Evolutionary conservation across 805 yeast species (phyloP), one percentile per base, ranked within the genome.

Genomic region (Nakazawaea holstii): DNA sequence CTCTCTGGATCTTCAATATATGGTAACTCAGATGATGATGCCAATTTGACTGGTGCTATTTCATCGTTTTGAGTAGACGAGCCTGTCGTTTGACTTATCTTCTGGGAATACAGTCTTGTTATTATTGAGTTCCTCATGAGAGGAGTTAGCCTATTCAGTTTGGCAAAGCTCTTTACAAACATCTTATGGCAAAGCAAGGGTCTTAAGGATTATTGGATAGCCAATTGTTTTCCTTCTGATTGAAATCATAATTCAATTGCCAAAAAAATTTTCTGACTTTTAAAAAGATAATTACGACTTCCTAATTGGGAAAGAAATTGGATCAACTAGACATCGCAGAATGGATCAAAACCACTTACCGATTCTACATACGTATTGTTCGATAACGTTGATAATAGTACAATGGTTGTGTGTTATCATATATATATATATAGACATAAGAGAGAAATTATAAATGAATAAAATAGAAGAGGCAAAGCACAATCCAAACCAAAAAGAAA

Each of bases 21-120:
- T n/a, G 71, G 71, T 9, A 67, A 50, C n/a, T 50, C 49, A 2
- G 71, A 65, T 4, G 59, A 55, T 15, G 57, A 52, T 2, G 68
- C 71, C 35, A 64, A 46, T 7, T 57, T 59, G 26, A 55, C 55
- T 8, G 66, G 65, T 6, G 65, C 46, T 3, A 28, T 39, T 8
- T 36, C 46, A 7, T 43, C 46, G 11, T 8, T 7, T 8, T 40
- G 35, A 20, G 3, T 20, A 20, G 24, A 20, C 24, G 24, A 20
- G 24, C 4, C 32, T 30, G 32, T 30, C 32, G 10, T 30, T 9
- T 10, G 48, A 13, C 10, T 31, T 20, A 17, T 26, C 24, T 14
- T 47, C 36, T n/a, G 36, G 8, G 47, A 37, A 20, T 37, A 43
- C 3, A 13, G 15, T 29, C 41, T 15, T 7, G 13, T 8, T 7